Base-by-base conservation (phyloP, 2,329 filamentous ascomycete species). In the Calonectria montana region DNA sequence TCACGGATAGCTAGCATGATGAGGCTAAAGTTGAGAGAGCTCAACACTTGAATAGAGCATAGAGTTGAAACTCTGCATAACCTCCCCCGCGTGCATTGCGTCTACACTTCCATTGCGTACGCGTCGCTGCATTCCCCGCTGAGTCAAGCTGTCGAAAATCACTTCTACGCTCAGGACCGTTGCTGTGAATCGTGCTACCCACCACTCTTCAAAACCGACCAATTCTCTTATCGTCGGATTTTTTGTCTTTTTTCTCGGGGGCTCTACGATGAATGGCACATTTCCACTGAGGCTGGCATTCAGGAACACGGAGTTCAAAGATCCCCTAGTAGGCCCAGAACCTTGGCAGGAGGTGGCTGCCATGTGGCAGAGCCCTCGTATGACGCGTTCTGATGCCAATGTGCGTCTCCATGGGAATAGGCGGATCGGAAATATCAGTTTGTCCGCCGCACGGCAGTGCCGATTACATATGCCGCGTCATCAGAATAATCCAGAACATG, bases 31-130 rank as follows among this genome's bases (percentile, higher is more conserved):
- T 25, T 66, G 39, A 57, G 64, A 18, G 37, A 66, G 27, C 64
- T 66, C 25, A 66, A 66, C 50, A 35, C 64, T 45, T 66, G 50
- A 59, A 57, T 66, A 59, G n/a, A 55, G 13, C 39, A 57, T 45
- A 45, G 39, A 57, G 15, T n/a, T 12, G 9, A 35, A 18, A 10
- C 31, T 23, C 1, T 47, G 43, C 21, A 47, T 47, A 47, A 47
- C 9, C 21, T 10, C 43, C 43, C 7, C 39, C 39, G 39, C 39
- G 5, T 47, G 43, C 21, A 23, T 21, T 47, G 39, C 18, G 39
- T 23, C n/a, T 23, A 13, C n/a, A n/a, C 8, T 12, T 47, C 21
- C n/a, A n/a, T n/a, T 47, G 18, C n/a, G n/a, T 47, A 47, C n/a
- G 10, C 21, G 21, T 21, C 21, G 10, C 43, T 47, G 6, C 43